These are phyloP conservation scores for Monilinia aucupariae DNA, from an alignment of 2,329 filamentous ascomycete species.

Conservation along the genomic window DNA sequence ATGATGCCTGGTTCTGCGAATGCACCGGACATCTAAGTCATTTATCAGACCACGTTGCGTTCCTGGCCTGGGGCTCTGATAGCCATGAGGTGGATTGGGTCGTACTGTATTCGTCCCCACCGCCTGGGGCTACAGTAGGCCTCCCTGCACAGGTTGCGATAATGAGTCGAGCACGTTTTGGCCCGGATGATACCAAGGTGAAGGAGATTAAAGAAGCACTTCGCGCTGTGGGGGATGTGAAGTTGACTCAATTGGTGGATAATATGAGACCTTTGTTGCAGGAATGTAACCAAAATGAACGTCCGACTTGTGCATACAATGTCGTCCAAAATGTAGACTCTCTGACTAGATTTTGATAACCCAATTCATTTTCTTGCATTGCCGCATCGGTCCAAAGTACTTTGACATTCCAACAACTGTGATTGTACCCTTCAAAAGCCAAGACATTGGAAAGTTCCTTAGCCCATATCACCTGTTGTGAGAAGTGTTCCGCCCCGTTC, in stretches of 20 bases:
- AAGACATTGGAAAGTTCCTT: too few species aligned
- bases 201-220: not conserved
- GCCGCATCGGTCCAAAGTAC: too few species aligned
- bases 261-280: conserved; percentile 9
- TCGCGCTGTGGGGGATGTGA: not conserved
- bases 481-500: too few species aligned
- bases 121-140: not conserved
- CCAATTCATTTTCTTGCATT: too few species aligned
- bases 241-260: not conserved
- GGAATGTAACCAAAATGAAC: not conserved
- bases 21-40: conserved; percentile 10
- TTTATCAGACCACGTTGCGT: conserved; percentile 10
- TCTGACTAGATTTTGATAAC: conserved; percentile 7
- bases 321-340: conserved; percentile 15
- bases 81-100: not conserved
- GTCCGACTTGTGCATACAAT: conserved; percentile 8
- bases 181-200: not conserved
- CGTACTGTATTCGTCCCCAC: conserved; percentile 11
- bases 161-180: conserved; percentile 2
- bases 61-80: conserved; percentile 10
- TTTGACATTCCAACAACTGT: too few species aligned
- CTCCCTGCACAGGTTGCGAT: conserved; percentile 13
- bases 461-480: too few species aligned
- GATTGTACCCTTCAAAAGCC: too few species aligned
- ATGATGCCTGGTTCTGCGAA: conserved; percentile 9